phyloP scores from a whole-genome alignment of 1,139 yeast species.

The Williopsis jadinii region DNA sequence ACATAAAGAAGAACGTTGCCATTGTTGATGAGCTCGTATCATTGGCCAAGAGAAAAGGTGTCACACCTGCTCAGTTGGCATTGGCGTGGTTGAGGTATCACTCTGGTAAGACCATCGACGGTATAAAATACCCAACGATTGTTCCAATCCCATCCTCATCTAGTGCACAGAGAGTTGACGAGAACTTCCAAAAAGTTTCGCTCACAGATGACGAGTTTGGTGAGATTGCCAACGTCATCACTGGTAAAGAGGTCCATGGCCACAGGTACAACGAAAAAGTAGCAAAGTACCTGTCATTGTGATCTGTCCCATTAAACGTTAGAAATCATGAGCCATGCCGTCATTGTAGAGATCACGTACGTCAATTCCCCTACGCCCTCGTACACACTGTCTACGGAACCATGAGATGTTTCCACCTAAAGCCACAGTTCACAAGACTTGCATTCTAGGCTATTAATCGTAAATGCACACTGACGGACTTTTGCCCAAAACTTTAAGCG shows the following conservation, averaged over 20 bases:
- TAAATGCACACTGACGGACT: no score
- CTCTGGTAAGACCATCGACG: conserved; percentile 31
- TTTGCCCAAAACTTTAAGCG: no score
- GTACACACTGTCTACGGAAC: no score
- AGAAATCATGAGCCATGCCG: no score
- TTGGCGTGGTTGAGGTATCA: conserved; percentile 57
- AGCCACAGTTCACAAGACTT: no score
- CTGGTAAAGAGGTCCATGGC: conserved; percentile 38
- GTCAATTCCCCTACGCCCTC: no score
- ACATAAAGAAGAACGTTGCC: conserved; percentile 41
- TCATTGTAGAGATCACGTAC: no score
- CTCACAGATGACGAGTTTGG: conserved; percentile 48
- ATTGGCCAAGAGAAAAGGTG: conserved; percentile 37
- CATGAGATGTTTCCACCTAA: no score
- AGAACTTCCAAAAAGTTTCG: conserved; percentile 44
- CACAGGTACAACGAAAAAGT: conserved; percentile 35
- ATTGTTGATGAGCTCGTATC: conserved; percentile 37
- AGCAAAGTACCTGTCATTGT: conserved; percentile 12
- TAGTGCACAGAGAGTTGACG: conserved; percentile 47
- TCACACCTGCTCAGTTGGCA: conserved; percentile 62
- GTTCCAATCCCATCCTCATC: conserved; percentile 79
- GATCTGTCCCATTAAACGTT: not conserved
- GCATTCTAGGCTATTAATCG: no score
- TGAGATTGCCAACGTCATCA: conserved; percentile 39
- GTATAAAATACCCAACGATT: conserved; percentile 44